phyloP scores from a whole-genome alignment of 1,139 yeast genomes.

The Kodamaea alishanica region DNA sequence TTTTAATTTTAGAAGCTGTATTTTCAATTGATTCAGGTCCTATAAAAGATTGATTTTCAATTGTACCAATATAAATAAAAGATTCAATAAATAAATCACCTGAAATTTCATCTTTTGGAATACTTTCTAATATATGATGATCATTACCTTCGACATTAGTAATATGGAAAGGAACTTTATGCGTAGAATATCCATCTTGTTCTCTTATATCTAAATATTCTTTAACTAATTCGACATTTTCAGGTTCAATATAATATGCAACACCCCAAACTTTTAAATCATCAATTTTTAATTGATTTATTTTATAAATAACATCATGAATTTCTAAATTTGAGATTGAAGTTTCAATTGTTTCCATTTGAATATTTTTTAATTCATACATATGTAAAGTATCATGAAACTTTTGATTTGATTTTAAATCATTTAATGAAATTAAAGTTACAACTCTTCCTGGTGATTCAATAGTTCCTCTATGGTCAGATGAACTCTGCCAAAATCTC shows the following conservation, averaged over 20 bases:
- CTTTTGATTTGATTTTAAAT: slow-evolving; percentile 39
- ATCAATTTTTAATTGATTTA: slow-evolving; percentile 28
- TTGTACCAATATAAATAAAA: slow-evolving; percentile 77
- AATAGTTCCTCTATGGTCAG: slow-evolving; percentile 89
- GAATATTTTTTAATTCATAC: slow-evolving; percentile 30
- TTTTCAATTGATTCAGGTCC: slow-evolving; percentile 65
- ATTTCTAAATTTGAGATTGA: slow-evolving; percentile 1
- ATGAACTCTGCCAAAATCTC: slow-evolving; percentile 87
- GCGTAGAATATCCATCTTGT: slow-evolving; percentile 81
- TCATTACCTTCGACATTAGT: slow-evolving; percentile 23
- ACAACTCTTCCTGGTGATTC: slow-evolving; percentile 84
- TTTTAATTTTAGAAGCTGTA: slow-evolving; percentile 60
- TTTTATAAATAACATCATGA: slow-evolving; percentile 12
- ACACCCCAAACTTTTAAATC: slow-evolving; percentile 73
- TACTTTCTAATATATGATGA: slow-evolving; percentile 6
- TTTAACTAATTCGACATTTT: slow-evolving; percentile 55
- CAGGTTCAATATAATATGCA: slow-evolving; percentile 75
- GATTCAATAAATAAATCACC: slow-evolving; percentile 51
- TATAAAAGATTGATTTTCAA: slow-evolving; percentile 73
- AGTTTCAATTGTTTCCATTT: not conserved
- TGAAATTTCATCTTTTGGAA: slow-evolving; percentile 23
- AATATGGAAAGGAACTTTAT: slow-evolving; percentile 63
- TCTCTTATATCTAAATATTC: slow-evolving; percentile 77
- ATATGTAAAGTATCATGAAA: slow-evolving; percentile 46
- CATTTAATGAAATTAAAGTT: slow-evolving; percentile 61